Conservation (phyloP, 2,329 filamentous ascomycete species). For the Blastomyces gilchristii region DNA sequence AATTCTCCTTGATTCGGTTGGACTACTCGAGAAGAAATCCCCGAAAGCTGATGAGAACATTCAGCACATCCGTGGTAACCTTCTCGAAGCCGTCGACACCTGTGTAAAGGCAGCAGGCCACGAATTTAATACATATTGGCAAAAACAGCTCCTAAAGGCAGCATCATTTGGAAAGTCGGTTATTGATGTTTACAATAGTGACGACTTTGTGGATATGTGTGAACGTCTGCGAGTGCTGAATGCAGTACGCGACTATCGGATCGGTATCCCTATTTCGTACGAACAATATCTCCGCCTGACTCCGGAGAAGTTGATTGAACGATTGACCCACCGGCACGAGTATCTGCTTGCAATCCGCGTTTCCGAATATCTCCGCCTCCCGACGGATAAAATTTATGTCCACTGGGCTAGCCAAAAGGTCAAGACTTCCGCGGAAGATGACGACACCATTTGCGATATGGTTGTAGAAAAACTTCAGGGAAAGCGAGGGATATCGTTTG, state of each 20-base stretch:
- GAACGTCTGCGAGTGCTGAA: slow-evolving; percentile 88
- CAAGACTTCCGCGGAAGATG: slow-evolving; percentile 69
- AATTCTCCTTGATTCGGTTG: slow-evolving; percentile 84
- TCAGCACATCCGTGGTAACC: slow-evolving; percentile 75
- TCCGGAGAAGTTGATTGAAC: slow-evolving; percentile 74
- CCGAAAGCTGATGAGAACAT: slow-evolving; percentile 98
- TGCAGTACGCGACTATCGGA: slow-evolving; percentile 79
- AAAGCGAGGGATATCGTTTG: slow-evolving; percentile 89
- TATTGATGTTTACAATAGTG: slow-evolving; percentile 91
- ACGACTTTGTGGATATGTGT: slow-evolving; percentile 98
- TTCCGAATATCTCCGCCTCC: slow-evolving; percentile 74
- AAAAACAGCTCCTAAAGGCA: slow-evolving; percentile 90
- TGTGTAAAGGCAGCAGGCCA: slow-evolving; percentile 90
- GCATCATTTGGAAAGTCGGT: slow-evolving; percentile 97
- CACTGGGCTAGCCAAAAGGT: slow-evolving; percentile 97
- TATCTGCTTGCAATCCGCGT: slow-evolving; percentile 84
- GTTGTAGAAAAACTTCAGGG: slow-evolving; percentile 80
- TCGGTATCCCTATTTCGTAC: slow-evolving; percentile 82
- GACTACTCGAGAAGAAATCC: slow-evolving; percentile 83
- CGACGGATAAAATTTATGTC: slow-evolving; percentile 83
- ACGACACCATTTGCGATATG: slow-evolving; percentile 74
- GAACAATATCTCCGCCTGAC: slow-evolving; percentile 89
- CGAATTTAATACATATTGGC: slow-evolving; percentile 83
- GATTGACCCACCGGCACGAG: slow-evolving; percentile 79
- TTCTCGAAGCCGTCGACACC: slow-evolving; percentile 86